Percentiles rank a stretch among this genome's conserved stretches.
These are phyloP conservation scores for Clitopilus passeckerianus DNA, from an alignment of 768 basidiomycete species.

Conservation along the genomic window DNA sequence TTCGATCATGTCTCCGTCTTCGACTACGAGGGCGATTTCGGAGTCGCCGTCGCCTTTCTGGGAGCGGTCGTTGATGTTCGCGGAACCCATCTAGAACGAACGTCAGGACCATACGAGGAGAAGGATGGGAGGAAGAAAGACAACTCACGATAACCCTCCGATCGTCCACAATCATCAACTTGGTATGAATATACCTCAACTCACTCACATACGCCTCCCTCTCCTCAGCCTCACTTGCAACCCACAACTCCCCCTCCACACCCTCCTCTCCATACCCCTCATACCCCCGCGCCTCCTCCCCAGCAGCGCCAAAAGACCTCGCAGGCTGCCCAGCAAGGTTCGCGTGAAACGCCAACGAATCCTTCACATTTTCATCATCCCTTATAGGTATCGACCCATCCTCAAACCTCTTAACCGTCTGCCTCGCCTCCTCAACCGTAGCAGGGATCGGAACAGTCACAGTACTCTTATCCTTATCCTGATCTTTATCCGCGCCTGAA, in stretches of 20 bases:
- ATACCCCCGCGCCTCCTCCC: neutral
- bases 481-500: constrained; percentile 19
- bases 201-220: constrained; percentile 78
- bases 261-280: neutral
- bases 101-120: neutral
- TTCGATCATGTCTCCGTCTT: constrained; percentile 76
- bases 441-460: constrained; percentile 63
- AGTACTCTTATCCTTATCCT: constrained; percentile 48
- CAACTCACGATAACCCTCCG: constrained; percentile 75
- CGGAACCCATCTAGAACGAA: constrained; percentile 78
- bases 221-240: constrained; percentile 82
- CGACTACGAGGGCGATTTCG: constrained; percentile 90
- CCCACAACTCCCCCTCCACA: constrained; percentile 59
- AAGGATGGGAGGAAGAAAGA: too few species aligned
- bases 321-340: neutral
- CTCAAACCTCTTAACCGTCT: constrained; percentile 71
- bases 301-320: neutral
- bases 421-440: constrained; percentile 52
- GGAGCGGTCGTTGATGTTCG: constrained; percentile 87
- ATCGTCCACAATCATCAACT: constrained; percentile 95
- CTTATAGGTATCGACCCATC: constrained; percentile 48
- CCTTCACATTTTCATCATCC: constrained; percentile 59
- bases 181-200: constrained; percentile 78
- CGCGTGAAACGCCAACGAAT: constrained; percentile 54
- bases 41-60: constrained; percentile 93